Base-by-base conservation (phyloP, 2,329 filamentous ascomycete species). In the Scleromitrula shiraiana region DNA sequence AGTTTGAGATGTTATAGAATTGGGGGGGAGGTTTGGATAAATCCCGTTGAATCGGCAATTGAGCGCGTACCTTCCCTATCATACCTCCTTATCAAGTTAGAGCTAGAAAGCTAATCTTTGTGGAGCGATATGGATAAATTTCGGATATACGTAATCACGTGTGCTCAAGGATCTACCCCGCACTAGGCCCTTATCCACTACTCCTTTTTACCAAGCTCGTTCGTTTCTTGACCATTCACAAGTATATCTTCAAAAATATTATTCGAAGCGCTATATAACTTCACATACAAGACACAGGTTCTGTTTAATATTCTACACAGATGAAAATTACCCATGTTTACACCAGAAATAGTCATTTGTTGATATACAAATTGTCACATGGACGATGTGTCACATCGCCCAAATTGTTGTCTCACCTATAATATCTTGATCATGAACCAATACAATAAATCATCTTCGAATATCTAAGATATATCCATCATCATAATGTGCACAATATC, bases 401-500 rank as follows among this genome's bases (percentile, higher is more conserved):
- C 30, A 7, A 33, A 14, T 15, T 33, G 30, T 15, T 33, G 30
- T 33, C 30, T 33, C 5, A 33, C n/a, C 30, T 7, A 33, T 15
- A 7, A 33, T n/a, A n/a, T n/a, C 17, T 33, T n/a, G n/a, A 33
- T 5, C 30, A 33, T 33, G 14, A 33, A 14, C 7, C 7, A 37
- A 37, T 9, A 22, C 19, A 37, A 14, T n/a, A 33, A 1, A 20
- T 19, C 7, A 10, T 10, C 19, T 22, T 14, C 17, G n/a, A 4
- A 33, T 8, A 10, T 8, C 41, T 7, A 12, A 9, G 10, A 23
- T 17, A 7, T 7, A 27, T 2, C 14, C 1, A 12, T 9, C 17
- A 23, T 5, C 17, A 7, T 27, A 15, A 47, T 47, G 45, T 47
- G 45, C 12, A 47, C 29, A 30, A 47, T 38, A 14, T 36, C 41